Evolutionary conservation across 1,139 yeast species (phyloP), one percentile per base, ranked within the genome.

Genomic region (Hemisphaericaspora xylanilytica): DNA sequence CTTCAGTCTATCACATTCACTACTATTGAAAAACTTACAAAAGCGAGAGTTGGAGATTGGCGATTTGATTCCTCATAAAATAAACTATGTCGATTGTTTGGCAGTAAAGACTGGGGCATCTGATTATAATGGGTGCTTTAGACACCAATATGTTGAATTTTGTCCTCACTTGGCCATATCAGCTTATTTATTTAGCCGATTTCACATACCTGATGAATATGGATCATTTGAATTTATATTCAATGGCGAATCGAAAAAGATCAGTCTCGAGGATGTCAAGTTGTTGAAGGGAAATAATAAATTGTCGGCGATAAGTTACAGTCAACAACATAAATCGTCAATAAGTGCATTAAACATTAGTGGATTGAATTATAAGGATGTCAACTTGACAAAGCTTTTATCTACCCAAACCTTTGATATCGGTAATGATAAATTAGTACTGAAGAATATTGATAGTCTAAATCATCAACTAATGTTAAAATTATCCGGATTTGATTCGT

Each of bases 151-250:
- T 40, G 52, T 63, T 21, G 65, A 63, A 45, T 48, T 52, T 33
- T 65, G 71, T 45, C 62, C 65, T 9, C 65, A 58, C 38, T 48
- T 60, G 10, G 57, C 65, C 1, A 41, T 65, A 4, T 53, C 65
- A 2, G 50, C 58, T 11, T 65, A 64, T 39, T 50, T 65, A 18
- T 65, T 64, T 35, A 46, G 53, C 28, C 36, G 68, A 27, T 58
- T 62, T 35, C 70, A 65, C 39, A 48, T 63, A 9, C 57, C 62
- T 2, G 65, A 62, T 42, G 56, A 53, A 24, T 55, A 57, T 39
- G 65, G 63, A 10, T 50, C 58, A 3, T 40, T 52, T 16, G 64
- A 59, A 36, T 49, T 58, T 28, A 46, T 41, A 4, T 39, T 42
- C 12, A 39, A 43, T 5, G 48, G 48, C 9, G 37, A 42, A 13